Conservation (phyloP, 345 rosid species). For the Citrus cavaleriei region DNA sequence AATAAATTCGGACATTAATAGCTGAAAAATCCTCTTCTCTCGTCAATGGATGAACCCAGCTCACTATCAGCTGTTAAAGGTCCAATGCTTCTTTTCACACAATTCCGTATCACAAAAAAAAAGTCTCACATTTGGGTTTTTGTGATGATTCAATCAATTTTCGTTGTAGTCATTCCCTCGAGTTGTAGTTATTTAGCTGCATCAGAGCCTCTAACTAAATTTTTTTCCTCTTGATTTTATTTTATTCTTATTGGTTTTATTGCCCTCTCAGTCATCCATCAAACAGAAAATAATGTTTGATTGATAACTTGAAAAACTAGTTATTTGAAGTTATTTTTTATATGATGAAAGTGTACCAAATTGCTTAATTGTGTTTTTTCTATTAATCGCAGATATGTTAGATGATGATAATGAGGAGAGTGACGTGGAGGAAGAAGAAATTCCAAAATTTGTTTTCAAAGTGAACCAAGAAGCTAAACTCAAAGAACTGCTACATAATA, state of each 20-base stretch:
- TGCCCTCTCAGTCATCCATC: neutral
- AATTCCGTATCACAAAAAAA: neutral
- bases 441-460: conserved; percentile 6
- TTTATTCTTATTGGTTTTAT: neutral
- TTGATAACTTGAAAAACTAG: neutral
- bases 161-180: no score
- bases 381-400: conserved; percentile 15
- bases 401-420: conserved; percentile 13
- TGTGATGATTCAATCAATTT: no score
- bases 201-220: no score
- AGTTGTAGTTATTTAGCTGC: no score
- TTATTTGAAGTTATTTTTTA: neutral
- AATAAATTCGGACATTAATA: neutral
- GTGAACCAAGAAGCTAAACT: conserved; percentile 48
- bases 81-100: neutral
- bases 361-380: neutral
- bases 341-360: neutral
- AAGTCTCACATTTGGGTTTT: neutral
- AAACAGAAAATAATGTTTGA: neutral
- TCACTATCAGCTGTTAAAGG: neutral
- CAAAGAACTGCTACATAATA: conserved; percentile 53
- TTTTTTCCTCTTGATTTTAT: no score
- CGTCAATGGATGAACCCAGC: conserved; percentile 2
- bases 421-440: conserved; percentile 17
- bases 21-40: neutral